phyloP scores from a whole-genome alignment of 352 stramenopile species.

The Phytophthora pisi region DNA sequence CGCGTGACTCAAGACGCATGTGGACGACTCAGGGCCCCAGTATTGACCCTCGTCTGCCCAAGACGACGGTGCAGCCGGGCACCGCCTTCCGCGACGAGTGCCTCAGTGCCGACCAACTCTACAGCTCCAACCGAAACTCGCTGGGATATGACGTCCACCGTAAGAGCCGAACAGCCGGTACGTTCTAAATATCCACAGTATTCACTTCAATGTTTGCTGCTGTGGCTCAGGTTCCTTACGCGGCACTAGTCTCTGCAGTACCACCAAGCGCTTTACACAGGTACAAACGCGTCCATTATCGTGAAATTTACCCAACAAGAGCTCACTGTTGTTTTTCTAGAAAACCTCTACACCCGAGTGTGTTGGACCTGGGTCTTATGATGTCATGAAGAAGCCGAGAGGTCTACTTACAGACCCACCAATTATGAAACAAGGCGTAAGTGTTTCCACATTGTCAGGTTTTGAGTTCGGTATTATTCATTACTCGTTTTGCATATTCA shows the following conservation, averaged over 20 bases:
- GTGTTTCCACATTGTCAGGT: not conserved
- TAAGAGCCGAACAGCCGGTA: constrained; percentile 23
- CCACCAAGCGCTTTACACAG: constrained; percentile 59
- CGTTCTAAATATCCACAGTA: not conserved
- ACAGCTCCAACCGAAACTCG: constrained; percentile 61
- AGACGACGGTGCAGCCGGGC: constrained; percentile 57
- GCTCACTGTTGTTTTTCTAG: constrained; percentile 23
- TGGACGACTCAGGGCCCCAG: constrained; percentile 53
- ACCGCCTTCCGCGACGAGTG: constrained; percentile 73
- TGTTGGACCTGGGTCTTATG: constrained; percentile 69
- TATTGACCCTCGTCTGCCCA: constrained; percentile 57
- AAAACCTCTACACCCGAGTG: constrained; percentile 46
- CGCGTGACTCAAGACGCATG: constrained; percentile 53
- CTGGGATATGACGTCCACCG: constrained; percentile 72
- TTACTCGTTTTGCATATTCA: constrained; percentile 1
- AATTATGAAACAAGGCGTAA: constrained; percentile 25
- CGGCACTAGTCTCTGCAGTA: constrained; percentile 71
- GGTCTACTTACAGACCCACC: constrained; percentile 33
- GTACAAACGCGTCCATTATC: constrained; percentile 16
- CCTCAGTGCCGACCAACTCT: constrained; percentile 65
- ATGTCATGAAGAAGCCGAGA: constrained; percentile 37
- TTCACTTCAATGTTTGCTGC: not conserved
- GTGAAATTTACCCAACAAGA: not conserved
- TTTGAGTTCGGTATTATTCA: not conserved
- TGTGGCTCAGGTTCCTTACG: constrained; percentile 54